A percentile compares a stretch with the other conserved stretches of the same genome.
Evolutionary conservation across 305 asterid species (phyloP).

Genomic region (Fraxinus velutina): DNA sequence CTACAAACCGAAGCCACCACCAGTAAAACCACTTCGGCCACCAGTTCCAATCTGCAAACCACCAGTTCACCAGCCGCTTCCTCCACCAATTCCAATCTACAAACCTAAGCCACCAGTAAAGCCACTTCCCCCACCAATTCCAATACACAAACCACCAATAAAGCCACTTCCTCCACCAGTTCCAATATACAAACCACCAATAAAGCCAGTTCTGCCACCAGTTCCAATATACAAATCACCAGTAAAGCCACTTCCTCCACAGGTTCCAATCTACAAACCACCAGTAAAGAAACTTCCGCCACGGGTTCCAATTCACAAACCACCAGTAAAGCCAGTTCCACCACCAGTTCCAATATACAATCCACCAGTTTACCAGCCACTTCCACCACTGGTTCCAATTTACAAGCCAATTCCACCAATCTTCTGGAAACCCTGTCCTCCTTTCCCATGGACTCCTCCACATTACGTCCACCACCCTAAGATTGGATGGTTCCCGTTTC

Average conservation of each 20-base stretch:
- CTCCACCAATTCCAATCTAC: not conserved
- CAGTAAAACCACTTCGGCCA: not conserved
- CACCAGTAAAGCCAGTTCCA: not conserved
- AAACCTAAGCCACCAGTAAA: not conserved
- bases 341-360: not conserved
- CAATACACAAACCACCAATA: not conserved
- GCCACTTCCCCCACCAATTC: not conserved
- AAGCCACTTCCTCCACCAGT: not conserved
- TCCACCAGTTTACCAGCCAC: not conserved
- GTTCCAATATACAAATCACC: not conserved
- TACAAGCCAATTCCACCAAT: not conserved
- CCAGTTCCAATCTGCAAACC: not conserved
- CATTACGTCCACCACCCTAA: not conserved
- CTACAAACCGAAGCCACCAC: not conserved
- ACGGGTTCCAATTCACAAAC: not conserved
- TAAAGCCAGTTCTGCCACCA: not conserved
- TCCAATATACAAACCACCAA: not conserved
- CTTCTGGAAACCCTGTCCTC: not conserved
- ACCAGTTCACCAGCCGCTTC: not conserved
- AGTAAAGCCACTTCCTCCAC: not conserved
- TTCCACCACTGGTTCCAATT: not conserved
- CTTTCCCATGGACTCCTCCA: not conserved
- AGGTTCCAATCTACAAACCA: not conserved
- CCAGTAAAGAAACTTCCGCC: not conserved
- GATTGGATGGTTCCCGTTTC: not conserved